phyloP scores from a whole-genome alignment of 2,329 filamentous ascomycete genomes.

The Ilyonectria robusta region DNA sequence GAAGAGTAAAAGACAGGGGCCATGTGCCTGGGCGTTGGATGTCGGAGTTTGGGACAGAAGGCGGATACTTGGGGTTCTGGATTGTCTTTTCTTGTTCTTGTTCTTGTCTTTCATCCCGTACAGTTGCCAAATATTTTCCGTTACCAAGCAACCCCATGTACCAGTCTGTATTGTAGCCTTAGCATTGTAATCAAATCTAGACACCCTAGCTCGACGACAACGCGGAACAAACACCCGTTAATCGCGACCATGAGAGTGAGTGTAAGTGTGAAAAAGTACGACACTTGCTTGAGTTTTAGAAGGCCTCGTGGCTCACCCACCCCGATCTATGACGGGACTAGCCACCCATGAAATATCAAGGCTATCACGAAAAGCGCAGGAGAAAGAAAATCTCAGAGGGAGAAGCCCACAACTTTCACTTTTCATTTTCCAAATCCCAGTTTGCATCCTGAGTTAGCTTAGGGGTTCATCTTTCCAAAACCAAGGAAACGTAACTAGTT shows the following conservation, averaged over 20 bases:
- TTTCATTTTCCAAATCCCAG: constrained; percentile 1
- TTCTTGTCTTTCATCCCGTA: constrained; percentile 17
- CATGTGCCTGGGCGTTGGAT: constrained; percentile 39
- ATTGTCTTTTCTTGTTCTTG: constrained; percentile 21
- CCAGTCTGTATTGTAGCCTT: constrained; percentile 32
- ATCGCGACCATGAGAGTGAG: no score
- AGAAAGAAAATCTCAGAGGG: background rate
- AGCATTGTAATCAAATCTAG: constrained; percentile 38
- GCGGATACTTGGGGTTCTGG: constrained; percentile 14
- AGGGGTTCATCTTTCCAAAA: background rate
- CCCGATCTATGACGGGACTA: background rate
- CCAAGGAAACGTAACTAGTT: background rate
- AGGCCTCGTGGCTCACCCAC: no score
- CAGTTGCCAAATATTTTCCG: constrained; percentile 34
- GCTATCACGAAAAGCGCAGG: background rate
- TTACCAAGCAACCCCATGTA: constrained; percentile 19
- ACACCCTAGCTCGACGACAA: constrained; percentile 3
- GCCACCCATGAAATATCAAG: background rate
- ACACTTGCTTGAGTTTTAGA: no score
- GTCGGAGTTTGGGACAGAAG: constrained; percentile 38
- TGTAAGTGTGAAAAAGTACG: no score
- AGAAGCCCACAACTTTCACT: background rate
- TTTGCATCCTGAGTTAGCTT: background rate
- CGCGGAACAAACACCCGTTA: no score
- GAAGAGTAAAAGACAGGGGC: constrained; percentile 14